Evolutionary conservation across 2,329 filamentous ascomycete species (phyloP).

Genomic region (Didymella arachidicola): DNA sequence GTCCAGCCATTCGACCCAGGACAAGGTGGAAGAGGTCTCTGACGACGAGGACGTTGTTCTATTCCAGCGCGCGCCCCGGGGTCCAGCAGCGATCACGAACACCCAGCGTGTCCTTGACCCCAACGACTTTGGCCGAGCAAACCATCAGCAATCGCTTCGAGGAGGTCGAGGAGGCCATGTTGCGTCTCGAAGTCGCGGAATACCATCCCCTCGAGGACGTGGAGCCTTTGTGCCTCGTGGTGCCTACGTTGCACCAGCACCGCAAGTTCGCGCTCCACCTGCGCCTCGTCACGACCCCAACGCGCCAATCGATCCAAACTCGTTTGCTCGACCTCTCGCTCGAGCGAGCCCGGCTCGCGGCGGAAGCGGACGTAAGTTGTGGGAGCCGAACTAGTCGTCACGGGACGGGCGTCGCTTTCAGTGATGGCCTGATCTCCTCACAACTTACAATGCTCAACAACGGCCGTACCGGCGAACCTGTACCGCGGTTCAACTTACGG

Average conservation of each 20-base stretch:
- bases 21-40: conserved; percentile 33
- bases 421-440: conserved; percentile 10
- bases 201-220: conserved; percentile 35
- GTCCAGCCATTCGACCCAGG: conserved; percentile 34
- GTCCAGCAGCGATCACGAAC: conserved; percentile 40
- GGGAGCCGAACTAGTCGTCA: conserved; percentile 50
- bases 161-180: conserved; percentile 42
- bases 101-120: conserved; percentile 55
- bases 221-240: conserved; percentile 42
- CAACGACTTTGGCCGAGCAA: conserved; percentile 56
- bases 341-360: conserved; percentile 41
- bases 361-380: conserved; percentile 47
- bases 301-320: conserved; percentile 52
- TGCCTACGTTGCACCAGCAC: conserved; percentile 42
- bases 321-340: conserved; percentile 48
- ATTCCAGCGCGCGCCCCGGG: conserved; percentile 49
- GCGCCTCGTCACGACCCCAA: conserved; percentile 46
- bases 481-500: background rate
- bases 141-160: conserved; percentile 41
- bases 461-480: background rate
- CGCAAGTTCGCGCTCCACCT: conserved; percentile 36
- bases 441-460: conserved; percentile 3
- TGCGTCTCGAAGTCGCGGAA: conserved; percentile 36
- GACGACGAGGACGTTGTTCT: conserved; percentile 52
- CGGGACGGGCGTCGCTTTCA: conserved; percentile 9